phyloP scores from a whole-genome alignment of 371 early-diverging fungal genomes.

The Mortierella sp. region DNA sequence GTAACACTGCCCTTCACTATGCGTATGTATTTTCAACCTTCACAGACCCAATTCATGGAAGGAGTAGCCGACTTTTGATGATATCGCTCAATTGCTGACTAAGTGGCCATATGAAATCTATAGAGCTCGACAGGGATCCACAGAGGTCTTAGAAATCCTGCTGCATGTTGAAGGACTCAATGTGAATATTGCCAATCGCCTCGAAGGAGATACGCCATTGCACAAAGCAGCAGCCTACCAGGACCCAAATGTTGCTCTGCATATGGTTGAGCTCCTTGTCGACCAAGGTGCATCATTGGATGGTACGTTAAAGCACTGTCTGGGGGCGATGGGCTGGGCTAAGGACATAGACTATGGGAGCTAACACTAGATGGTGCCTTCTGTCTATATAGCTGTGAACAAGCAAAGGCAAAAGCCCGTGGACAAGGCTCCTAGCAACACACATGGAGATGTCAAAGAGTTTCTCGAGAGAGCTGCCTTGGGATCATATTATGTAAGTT shows the following conservation, averaged over 20 bases:
- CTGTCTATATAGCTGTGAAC: constrained; percentile 24
- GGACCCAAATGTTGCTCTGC: constrained; percentile 65
- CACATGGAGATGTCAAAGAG: constrained; percentile 28
- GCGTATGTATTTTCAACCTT: constrained; percentile 61
- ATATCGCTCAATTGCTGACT: background rate
- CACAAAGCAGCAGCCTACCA: constrained; percentile 71
- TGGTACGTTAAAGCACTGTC: constrained; percentile 19
- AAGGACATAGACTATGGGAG: background rate
- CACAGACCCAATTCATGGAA: background rate
- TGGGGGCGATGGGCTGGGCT: background rate
- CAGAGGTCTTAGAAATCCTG: constrained; percentile 69
- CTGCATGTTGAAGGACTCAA: constrained; percentile 60
- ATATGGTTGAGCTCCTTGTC: constrained; percentile 65
- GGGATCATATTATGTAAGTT: constrained; percentile 26
- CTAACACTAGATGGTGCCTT: background rate
- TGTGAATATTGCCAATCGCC: constrained; percentile 63
- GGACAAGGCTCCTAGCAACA: constrained; percentile 44
- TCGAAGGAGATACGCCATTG: constrained; percentile 73
- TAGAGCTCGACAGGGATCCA: constrained; percentile 73
- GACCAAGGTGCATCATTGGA: constrained; percentile 68
- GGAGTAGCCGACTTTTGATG: too few relatives aligned
- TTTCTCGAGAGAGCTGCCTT: constrained; percentile 18
- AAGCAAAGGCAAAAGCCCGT: constrained; percentile 29
- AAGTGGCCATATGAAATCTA: background rate
- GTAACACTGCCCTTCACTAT: constrained; percentile 76